Base-by-base conservation (phyloP, 306 rosid species). In the Begonia masoniana region DNA sequence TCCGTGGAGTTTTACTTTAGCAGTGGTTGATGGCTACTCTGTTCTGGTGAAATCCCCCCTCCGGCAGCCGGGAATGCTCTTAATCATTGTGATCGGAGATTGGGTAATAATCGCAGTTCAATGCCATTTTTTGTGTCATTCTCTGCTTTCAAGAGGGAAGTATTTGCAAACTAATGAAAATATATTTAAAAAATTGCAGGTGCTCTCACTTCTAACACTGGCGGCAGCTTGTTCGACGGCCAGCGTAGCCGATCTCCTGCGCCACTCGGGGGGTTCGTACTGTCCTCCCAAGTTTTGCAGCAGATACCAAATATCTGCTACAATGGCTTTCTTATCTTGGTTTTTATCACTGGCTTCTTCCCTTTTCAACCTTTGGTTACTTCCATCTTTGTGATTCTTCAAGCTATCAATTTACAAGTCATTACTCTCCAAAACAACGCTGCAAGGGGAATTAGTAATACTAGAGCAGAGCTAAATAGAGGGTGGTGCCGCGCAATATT, bases 261-360 rank as follows among this genome's bases (percentile, higher is more conserved):
- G 61, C 50, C 61, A 61, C 41, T 76, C 70, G 0, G 77, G 64
- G 43, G 24, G 17, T 51, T 42, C 74, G 51, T 72, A 23, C 68
- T 88, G 93, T 72, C 75, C 74, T 0, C 57, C 58, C 41, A 82
- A 65, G 71, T 47, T 75, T 52, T 88, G 97, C 42, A 70, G 71
- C 19, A 77, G 95, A 84, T 82, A 73, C 62, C 95, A 76, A 53
- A 65, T 88, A 51, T 88, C 97, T 19, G 84, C 93, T 45, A 75
- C 81, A 47, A 84, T 88, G 97, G 92, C 97, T 41, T 84, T 84
- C 75, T 81, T 84, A 55, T 82, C 93, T 54, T 88, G 97, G 97
- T 82, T 84, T 62, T 85, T 84, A 59, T 71, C 84, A 43, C 41
- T 64, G 13, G 73, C 78, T 60, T 82, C 86, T 5, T 84, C 81